Evolutionary conservation across 768 basidiomycete genomes (phyloP), one percentile per base, ranked within the genome.

Genomic region (Calocera viscosa): DNA sequence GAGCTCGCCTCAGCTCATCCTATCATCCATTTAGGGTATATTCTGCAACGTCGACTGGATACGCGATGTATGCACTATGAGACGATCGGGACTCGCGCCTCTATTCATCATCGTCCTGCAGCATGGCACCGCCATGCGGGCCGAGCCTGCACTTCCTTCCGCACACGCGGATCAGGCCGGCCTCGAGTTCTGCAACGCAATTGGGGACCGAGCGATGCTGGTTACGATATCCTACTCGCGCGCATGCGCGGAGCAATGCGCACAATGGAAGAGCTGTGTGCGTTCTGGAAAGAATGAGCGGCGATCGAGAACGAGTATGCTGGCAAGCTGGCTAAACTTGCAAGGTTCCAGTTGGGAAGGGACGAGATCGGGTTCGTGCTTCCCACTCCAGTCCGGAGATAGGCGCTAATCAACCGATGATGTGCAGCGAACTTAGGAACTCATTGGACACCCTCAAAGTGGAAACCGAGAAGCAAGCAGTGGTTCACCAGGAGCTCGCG

Each of bases 291-390:
- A 73, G 95, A 98, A 77, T 82, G 95, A 74, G 87, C 92, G 8
- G 70, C 80, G 33, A 96, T 97, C 69, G 94, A 98, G 76, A 94
- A 97, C 72, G 95, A 98, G 39, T 98, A 97, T 73, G 88, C 94
- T 0, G 93, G 92, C 76, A 84, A 87, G 32, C 73, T 99, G 16
- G 78, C 82, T 24, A 91, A 89, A 74, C 79, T 99, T 26, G 82
- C 91, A 34, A 94, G 90, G 76, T 71, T 80, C 67, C 71, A 83
- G 8, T 76, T 96, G 40, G 95, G 94, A 43, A 84, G 83, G 71
- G 94, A 96, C 75, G 96, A 97, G 77, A 90, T 94, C 70, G 95
- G 94, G 93, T 94, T 75, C 73, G 89, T 83, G 11, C 40, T 39
- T 2, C 30, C 49, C 17, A 22, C 39, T n/a, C 19, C 30, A 24